A percentile compares a stretch with the other conserved stretches of the same genome.
phyloP scores from a whole-genome alignment of 2,329 filamentous ascomycete species.

The Setomelanomma holmii region DNA sequence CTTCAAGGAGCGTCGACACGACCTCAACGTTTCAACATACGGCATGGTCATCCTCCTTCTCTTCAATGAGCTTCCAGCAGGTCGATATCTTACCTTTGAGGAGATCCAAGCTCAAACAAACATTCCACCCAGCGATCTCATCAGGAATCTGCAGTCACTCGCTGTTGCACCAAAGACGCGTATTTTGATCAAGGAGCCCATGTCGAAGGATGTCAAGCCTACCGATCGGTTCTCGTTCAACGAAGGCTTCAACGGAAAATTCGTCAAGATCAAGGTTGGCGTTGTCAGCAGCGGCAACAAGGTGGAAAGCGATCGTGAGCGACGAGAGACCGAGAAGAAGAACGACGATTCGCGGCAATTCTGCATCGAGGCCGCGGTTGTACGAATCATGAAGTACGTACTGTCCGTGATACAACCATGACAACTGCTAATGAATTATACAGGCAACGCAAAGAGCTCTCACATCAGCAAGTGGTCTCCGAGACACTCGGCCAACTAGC shows the following conservation, averaged over 20 bases:
- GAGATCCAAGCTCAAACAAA: slow-evolving; percentile 85
- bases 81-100: slow-evolving; percentile 65
- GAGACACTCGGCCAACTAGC: slow-evolving; percentile 76
- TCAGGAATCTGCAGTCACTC: slow-evolving; percentile 79
- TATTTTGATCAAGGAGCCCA: slow-evolving; percentile 80
- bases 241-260: slow-evolving; percentile 78
- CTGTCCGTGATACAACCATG: neutral
- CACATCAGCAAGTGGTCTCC: slow-evolving; percentile 72
- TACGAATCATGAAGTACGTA: slow-evolving; percentile 87
- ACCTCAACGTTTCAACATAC: slow-evolving; percentile 90
- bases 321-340: slow-evolving; percentile 75
- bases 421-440: slow-evolving; percentile 23
- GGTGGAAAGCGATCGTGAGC: slow-evolving; percentile 75
- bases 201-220: slow-evolving; percentile 76
- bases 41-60: slow-evolving; percentile 88
- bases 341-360: slow-evolving; percentile 75
- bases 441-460: slow-evolving; percentile 76
- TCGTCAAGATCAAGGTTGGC: slow-evolving; percentile 87
- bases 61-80: slow-evolving; percentile 77
- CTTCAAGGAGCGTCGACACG: slow-evolving; percentile 75
- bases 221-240: slow-evolving; percentile 86
- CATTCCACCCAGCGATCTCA: slow-evolving; percentile 76
- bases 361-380: slow-evolving; percentile 77
- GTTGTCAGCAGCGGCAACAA: slow-evolving; percentile 82
- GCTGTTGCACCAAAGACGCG: slow-evolving; percentile 83